phyloP scores from a whole-genome alignment of 257 asterid genomes.

The Phtheirospermum japonicum region DNA sequence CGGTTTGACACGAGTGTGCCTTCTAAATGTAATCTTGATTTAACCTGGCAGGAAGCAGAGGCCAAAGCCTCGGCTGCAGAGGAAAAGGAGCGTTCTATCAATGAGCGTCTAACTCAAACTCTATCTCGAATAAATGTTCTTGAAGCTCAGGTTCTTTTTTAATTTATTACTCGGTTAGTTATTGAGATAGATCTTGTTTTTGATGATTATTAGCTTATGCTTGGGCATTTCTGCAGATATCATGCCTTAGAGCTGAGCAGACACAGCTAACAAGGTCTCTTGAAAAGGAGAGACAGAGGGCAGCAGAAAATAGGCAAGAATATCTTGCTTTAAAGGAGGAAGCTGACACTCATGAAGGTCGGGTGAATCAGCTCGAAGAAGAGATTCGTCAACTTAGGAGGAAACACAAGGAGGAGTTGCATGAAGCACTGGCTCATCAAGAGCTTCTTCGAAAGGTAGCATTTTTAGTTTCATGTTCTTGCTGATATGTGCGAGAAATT shows the following conservation, averaged over 20 bases:
- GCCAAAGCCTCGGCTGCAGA: slow-evolving; percentile 90
- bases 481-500: slow-evolving; percentile 7
- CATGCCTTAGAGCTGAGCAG: slow-evolving; percentile 99
- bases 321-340: slow-evolving; percentile 94
- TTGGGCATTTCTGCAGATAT: slow-evolving; percentile 56
- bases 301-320: slow-evolving; percentile 88
- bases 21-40: no score
- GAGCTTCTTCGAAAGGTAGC: slow-evolving; percentile 88
- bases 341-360: slow-evolving; percentile 88
- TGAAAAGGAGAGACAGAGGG: slow-evolving; percentile 91
- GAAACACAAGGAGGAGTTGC: slow-evolving; percentile 92
- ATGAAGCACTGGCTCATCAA: slow-evolving; percentile 68
- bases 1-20: no score
- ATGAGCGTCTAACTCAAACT: slow-evolving; percentile 92
- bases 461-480: slow-evolving; percentile 15
- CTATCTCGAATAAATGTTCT: slow-evolving; percentile 96
- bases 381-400: slow-evolving; percentile 75
- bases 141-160: slow-evolving; percentile 89
- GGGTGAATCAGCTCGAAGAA: slow-evolving; percentile 65
- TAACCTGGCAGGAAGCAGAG: slow-evolving; percentile 99
- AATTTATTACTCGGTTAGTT: slow-evolving; percentile 14
- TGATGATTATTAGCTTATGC: slow-evolving; percentile 39
- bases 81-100: slow-evolving; percentile 91
- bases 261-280: slow-evolving; percentile 85
- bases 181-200: slow-evolving; percentile 21